A percentile compares a stretch with the other conserved stretches of the same genome.
Conservation (phyloP, 2,329 filamentous ascomycete species). For the Colletotrichum sp. region DNA sequence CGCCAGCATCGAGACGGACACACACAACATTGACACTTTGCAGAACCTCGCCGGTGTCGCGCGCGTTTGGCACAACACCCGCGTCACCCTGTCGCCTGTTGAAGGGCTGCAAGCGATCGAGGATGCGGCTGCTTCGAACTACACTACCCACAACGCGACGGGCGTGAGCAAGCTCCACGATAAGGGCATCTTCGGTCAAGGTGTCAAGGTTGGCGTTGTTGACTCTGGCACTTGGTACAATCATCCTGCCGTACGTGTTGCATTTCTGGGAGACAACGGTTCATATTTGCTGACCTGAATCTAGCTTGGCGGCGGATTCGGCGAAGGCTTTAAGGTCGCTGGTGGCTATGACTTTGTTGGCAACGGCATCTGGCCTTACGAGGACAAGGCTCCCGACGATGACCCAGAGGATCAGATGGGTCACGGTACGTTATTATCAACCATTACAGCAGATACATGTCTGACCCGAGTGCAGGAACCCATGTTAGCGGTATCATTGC, state of each 20-base stretch:
- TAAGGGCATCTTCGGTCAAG: conserved; percentile 39
- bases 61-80: conserved; percentile 37
- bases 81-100: background rate
- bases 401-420: conserved; percentile 31
- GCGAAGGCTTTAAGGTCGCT: conserved; percentile 47
- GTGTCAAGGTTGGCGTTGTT: conserved; percentile 41
- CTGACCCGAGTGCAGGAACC: conserved; percentile 36
- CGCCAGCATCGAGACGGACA: conserved; percentile 35
- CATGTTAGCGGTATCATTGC: conserved; percentile 37
- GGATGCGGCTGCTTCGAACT: conserved; percentile 29
- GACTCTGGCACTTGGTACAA: conserved; percentile 45
- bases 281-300: conserved; percentile 23
- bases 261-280: fast-evolving
- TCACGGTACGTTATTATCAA: conserved; percentile 31
- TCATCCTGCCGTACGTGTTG: conserved; percentile 35
- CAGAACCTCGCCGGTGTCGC: conserved; percentile 35
- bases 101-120: background rate
- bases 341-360: conserved; percentile 50
- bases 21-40: conserved; percentile 37
- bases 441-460: no score
- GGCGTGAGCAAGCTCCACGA: conserved; percentile 43
- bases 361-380: conserved; percentile 29
- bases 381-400: conserved; percentile 21
- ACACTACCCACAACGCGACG: conserved; percentile 40
- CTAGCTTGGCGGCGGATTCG: conserved; percentile 49